Conservation (phyloP, 805 yeast species). For the Saccharomycopsis schoenii region DNA sequence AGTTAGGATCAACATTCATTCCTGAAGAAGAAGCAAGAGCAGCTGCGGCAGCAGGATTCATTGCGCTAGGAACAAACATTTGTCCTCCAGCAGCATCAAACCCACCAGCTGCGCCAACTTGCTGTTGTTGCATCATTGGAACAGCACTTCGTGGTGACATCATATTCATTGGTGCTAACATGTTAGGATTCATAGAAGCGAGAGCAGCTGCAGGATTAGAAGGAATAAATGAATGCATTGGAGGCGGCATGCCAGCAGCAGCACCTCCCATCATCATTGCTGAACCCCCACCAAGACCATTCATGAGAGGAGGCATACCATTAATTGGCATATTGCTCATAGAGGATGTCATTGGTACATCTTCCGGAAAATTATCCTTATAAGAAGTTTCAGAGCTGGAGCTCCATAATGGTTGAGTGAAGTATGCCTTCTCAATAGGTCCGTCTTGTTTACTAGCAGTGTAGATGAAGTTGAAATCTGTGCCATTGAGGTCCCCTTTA, state of each 20-base stretch:
- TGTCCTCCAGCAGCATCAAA: slow-evolving; percentile 2
- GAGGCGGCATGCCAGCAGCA: slow-evolving; percentile 5
- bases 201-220: slow-evolving; percentile 6
- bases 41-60: slow-evolving; percentile 9
- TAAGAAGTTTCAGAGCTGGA: slow-evolving; percentile 48
- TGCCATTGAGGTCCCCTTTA: slow-evolving; percentile 3
- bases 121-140: slow-evolving; percentile 1
- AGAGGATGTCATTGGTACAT: background rate
- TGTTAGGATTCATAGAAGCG: slow-evolving; percentile 2
- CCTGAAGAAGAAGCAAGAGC: slow-evolving; percentile 3
- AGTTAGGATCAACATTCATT: slow-evolving; percentile 1
- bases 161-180: background rate
- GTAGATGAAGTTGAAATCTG: slow-evolving; percentile 11
- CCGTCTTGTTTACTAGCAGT: background rate
- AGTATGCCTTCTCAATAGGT: slow-evolving; percentile 50
- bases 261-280: background rate
- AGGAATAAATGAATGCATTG: slow-evolving; percentile 1
- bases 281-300: background rate
- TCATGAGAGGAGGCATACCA: background rate
- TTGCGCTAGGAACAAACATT: slow-evolving; percentile 1
- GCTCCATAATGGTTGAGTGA: slow-evolving; percentile 73
- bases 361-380: slow-evolving; percentile 38
- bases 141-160: background rate
- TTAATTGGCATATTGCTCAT: background rate
- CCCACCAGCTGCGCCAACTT: background rate